A percentile compares a stretch with the other conserved stretches of the same genome.
Conservation (phyloP, 2,329 filamentous ascomycete genomes). For the Stagonosporopsis chrysanthemi region DNA sequence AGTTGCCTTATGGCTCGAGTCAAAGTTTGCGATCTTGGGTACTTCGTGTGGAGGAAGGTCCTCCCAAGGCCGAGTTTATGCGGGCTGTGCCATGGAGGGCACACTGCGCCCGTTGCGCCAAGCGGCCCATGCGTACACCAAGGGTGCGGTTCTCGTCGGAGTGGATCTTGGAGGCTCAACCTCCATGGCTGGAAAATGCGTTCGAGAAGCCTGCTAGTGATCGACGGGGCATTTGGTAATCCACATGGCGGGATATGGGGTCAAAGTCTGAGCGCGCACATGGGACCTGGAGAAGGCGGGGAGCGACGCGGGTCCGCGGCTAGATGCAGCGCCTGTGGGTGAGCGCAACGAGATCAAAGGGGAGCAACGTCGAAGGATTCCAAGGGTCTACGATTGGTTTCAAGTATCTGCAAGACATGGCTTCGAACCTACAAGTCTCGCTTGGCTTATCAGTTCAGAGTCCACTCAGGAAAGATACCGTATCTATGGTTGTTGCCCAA, state of each 20-base stretch:
- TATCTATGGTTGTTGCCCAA: conserved; percentile 3
- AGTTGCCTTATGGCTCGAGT: neutral
- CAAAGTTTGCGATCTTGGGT: too few species aligned
- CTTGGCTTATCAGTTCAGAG: conserved; percentile 16
- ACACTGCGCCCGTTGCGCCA: neutral
- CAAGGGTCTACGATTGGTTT: conserved; percentile 2
- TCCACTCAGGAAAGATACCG: conserved; percentile 7
- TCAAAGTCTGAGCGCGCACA: conserved; percentile 1
- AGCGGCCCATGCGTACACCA: neutral
- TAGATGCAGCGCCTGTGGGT: neutral
- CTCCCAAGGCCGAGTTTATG: conserved; percentile 14
- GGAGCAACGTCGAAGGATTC: conserved; percentile 5
- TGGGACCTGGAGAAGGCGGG: conserved; percentile 17
- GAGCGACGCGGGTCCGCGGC: neutral
- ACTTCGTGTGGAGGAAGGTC: too few species aligned
- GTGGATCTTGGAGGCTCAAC: conserved; percentile 10
- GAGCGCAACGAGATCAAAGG: neutral
- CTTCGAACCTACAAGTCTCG: conserved; percentile 1
- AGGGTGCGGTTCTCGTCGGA: conserved; percentile 13
- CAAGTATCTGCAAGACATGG: conserved; percentile 7
- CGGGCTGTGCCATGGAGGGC: neutral
- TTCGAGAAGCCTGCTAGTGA: conserved; percentile 17
- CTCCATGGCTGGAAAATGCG: conserved; percentile 10
- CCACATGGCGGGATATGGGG: conserved; percentile 6
- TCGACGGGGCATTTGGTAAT: neutral